A percentile compares a stretch with the other conserved stretches of the same genome.
Evolutionary conservation across 768 basidiomycete species (phyloP).

Genomic region (Mycena amicta): DNA sequence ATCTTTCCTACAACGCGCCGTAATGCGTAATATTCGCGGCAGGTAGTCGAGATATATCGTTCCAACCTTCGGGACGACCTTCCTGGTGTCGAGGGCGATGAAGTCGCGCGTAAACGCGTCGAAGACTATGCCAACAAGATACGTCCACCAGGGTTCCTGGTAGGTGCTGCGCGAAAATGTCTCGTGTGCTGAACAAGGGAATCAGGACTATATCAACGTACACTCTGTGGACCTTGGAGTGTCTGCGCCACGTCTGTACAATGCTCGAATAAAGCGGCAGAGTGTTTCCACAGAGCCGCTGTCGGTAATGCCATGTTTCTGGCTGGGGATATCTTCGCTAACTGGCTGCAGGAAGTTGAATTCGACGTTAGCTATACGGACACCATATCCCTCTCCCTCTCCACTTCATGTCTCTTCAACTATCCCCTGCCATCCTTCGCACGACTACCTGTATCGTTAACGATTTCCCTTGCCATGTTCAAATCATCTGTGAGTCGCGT

Average conservation of each 20-base stretch:
- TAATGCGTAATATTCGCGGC: slow-evolving; percentile 6
- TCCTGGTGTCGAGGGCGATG: slow-evolving; percentile 75
- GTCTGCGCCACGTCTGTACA: slow-evolving; percentile 76
- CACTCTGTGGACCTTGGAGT: slow-evolving; percentile 83
- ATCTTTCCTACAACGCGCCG: slow-evolving; percentile 6
- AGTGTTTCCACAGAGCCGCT: slow-evolving; percentile 22
- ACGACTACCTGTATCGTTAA: slow-evolving; percentile 78
- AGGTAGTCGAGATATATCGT: slow-evolving; percentile 76
- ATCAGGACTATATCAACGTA: slow-evolving; percentile 82
- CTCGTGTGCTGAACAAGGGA: slow-evolving; percentile 2
- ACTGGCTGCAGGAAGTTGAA: slow-evolving; percentile 62
- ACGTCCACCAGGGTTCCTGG: slow-evolving; percentile 70
- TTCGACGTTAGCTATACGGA: slow-evolving; percentile 87
- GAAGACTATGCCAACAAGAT: slow-evolving; percentile 82
- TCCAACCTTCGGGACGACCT: slow-evolving; percentile 74
- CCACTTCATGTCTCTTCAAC: slow-evolving; percentile 81
- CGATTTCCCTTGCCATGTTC: slow-evolving; percentile 76
- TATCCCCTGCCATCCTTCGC: slow-evolving; percentile 85
- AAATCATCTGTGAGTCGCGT: slow-evolving; percentile 57
- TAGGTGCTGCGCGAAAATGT: slow-evolving; percentile 34
- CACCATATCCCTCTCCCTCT: slow-evolving; percentile 79
- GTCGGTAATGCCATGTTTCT: slow-evolving; percentile 31
- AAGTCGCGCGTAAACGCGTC: slow-evolving; percentile 75
- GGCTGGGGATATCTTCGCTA: too few relatives aligned
- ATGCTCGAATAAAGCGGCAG: slow-evolving; percentile 58